A percentile compares a stretch with the other conserved stretches of the same genome.
phyloP scores from a whole-genome alignment of 495 filamentous ascomycete species.

The Tirmania nivea region DNA sequence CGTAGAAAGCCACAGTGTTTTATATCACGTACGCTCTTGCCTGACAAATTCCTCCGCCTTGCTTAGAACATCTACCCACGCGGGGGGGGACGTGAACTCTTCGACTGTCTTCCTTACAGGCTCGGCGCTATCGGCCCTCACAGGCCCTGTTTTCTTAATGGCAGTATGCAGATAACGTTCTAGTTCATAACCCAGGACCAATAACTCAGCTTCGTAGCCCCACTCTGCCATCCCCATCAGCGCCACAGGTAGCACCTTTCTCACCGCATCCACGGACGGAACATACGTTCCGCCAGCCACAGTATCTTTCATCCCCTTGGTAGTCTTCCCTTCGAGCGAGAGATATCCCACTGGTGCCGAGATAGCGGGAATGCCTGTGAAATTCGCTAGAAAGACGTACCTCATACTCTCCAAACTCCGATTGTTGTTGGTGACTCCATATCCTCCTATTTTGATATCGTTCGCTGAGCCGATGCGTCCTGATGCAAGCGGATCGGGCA shows the following conservation, averaged over 20 bases:
- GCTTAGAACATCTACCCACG: too few species aligned
- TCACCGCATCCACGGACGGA: constrained; percentile 24
- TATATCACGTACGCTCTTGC: too few species aligned
- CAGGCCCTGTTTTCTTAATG: constrained; percentile 15
- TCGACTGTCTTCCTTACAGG: too few species aligned
- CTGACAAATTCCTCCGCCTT: too few species aligned
- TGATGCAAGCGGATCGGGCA: constrained; percentile 54
- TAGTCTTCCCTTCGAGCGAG: background rate
- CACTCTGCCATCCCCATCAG: constrained; percentile 80
- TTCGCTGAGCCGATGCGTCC: constrained; percentile 26
- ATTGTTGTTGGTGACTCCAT: constrained; percentile 56
- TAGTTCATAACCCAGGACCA: constrained; percentile 49
- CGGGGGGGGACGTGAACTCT: too few species aligned
- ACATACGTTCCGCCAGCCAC: constrained; percentile 2
- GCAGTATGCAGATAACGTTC: constrained; percentile 37
- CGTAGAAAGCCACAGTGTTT: too few species aligned
- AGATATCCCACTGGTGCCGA: constrained; percentile 53
- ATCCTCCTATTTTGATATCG: constrained; percentile 30
- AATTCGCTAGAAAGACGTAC: constrained; percentile 77
- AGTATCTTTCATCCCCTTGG: background rate
- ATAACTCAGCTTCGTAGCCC: constrained; percentile 59
- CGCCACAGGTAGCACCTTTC: constrained; percentile 46
- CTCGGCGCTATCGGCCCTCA: too few species aligned
- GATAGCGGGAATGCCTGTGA: constrained; percentile 59
- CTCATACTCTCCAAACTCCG: constrained; percentile 56